A percentile compares a stretch with the other conserved stretches of the same genome.
phyloP scores from a whole-genome alignment of 257 asterid genomes.

The Leonotis leonurus region DNA sequence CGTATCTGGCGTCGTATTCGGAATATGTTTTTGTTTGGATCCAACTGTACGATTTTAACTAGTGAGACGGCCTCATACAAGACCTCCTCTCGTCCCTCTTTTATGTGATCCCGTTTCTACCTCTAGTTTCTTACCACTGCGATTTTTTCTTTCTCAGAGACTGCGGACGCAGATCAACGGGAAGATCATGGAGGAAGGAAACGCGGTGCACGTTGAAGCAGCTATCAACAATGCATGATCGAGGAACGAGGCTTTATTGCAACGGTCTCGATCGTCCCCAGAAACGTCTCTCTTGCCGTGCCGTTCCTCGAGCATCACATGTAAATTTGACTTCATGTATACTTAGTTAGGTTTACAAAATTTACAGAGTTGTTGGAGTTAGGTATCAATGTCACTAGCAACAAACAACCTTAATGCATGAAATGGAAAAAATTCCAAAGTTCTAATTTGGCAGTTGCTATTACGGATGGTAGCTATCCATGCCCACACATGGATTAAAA shows the following conservation, averaged over 20 bases:
- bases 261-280: neutral
- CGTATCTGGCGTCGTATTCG: neutral
- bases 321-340: constrained; percentile 13
- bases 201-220: constrained; percentile 21
- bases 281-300: neutral
- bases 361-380: neutral
- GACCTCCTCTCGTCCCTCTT: neutral
- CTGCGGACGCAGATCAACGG: constrained; percentile 47
- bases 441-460: constrained; percentile 1
- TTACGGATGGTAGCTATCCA: too few relatives aligned
- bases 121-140: neutral
- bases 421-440: constrained; percentile 13
- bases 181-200: constrained; percentile 39
- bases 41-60: neutral
- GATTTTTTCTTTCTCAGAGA: constrained; percentile 28
- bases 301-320: constrained; percentile 1
- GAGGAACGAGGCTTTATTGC: neutral
- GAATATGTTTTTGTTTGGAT: neutral
- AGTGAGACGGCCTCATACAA: neutral
- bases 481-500: too few relatives aligned
- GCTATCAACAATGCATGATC: constrained; percentile 25
- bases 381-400: constrained; percentile 9
- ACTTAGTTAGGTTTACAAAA: constrained; percentile 6
- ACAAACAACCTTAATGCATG: constrained; percentile 19
- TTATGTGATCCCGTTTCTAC: neutral